Evolutionary conservation across 805 yeast genomes (phyloP).

Genomic region (Scheffersomyces spartinae): DNA sequence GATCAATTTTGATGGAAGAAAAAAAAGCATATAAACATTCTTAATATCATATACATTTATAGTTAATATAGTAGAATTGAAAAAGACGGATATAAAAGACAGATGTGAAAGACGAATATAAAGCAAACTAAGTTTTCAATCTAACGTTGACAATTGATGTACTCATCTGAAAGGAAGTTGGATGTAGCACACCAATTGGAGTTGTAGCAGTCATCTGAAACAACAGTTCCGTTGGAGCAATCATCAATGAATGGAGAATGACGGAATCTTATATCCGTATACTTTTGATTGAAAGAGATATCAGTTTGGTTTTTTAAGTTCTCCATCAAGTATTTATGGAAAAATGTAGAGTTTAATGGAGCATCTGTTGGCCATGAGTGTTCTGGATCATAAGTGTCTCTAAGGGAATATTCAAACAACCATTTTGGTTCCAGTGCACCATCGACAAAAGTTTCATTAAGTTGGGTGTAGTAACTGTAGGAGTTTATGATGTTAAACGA

Average conservation of each 20-base stretch:
- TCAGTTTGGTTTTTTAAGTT: conserved; percentile 26
- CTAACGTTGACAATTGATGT: conserved; percentile 5
- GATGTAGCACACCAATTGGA: conserved; percentile 13
- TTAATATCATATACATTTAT: too few relatives aligned
- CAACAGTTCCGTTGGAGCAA: conserved; percentile 22
- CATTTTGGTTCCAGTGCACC: conserved; percentile 49
- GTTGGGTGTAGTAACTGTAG: conserved; percentile 44
- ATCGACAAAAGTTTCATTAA: conserved; percentile 44
- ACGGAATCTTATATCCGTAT: conserved; percentile 39
- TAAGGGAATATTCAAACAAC: conserved; percentile 53
- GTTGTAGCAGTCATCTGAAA: conserved; percentile 11
- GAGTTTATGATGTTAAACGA: conserved; percentile 53
- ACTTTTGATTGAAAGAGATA: conserved; percentile 36
- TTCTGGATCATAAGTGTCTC: conserved; percentile 42
- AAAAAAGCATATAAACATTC: too few relatives aligned
- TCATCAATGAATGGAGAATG: conserved; percentile 42
- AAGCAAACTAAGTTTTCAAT: background rate
- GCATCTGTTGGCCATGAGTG: conserved; percentile 44
- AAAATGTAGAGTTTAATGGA: conserved; percentile 58
- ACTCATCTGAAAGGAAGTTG: conserved; percentile 9
- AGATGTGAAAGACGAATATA: too few relatives aligned
- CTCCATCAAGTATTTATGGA: conserved; percentile 44
- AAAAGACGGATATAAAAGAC: too few relatives aligned
- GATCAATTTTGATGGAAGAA: too few relatives aligned
- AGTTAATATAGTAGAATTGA: too few relatives aligned